Evolutionary conservation across 2,329 filamentous ascomycete genomes (phyloP).

Genomic region (Penicillium sp.): DNA sequence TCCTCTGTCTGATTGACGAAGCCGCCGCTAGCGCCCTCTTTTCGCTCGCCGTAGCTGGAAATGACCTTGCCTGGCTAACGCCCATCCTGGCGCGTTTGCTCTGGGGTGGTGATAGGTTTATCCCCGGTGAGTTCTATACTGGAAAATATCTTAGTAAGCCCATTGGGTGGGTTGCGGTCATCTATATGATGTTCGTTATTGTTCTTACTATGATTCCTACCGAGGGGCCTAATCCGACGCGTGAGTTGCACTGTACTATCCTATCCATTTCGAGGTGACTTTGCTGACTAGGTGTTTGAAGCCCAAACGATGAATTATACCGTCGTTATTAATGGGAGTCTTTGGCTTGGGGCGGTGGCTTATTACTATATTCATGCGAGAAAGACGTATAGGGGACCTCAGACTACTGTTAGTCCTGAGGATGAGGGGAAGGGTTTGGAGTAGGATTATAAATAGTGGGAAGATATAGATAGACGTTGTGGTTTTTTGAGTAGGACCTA

Average conservation of each 20-base stretch:
- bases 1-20: conserved; percentile 56
- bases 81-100: conserved; percentile 57
- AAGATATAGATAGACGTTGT: not conserved
- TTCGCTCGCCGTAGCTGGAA: conserved; percentile 52
- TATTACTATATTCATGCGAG: conserved; percentile 58
- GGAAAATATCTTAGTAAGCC: conserved; percentile 50
- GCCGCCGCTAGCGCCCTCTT: conserved; percentile 58
- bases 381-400: conserved; percentile 61
- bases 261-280: not conserved
- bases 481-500: not conserved
- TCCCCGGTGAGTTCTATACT: conserved; percentile 58
- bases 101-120: conserved; percentile 58
- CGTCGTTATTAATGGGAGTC: conserved; percentile 56
- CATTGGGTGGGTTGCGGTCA: conserved; percentile 53
- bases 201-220: conserved; percentile 58
- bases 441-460: not conserved
- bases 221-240: conserved; percentile 53
- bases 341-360: conserved; percentile 55
- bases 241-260: conserved; percentile 26
- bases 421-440: conserved; percentile 16
- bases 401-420: conserved; percentile 51
- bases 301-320: conserved; percentile 60
- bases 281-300: conserved; percentile 13
- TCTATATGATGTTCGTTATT: conserved; percentile 56
- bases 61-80: conserved; percentile 58